phyloP scores from a whole-genome alignment of 441 rosid species.

The Dalechampia spathulata region DNA sequence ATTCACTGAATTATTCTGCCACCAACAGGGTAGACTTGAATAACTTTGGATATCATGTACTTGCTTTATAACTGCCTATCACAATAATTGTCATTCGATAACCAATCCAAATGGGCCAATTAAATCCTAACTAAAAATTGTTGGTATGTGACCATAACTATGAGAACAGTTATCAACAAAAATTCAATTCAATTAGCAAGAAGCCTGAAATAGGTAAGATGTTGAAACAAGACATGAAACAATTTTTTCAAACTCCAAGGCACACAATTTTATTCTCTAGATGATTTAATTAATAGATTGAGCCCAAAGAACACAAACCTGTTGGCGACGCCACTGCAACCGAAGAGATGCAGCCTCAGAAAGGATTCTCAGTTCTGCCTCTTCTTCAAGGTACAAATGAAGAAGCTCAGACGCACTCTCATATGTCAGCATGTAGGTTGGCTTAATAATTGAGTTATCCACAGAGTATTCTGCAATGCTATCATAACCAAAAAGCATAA shows the following conservation, averaged over 20 bases:
- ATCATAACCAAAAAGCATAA: slow-evolving; percentile 16
- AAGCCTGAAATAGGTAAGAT: not conserved
- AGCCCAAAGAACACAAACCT: slow-evolving; percentile 41
- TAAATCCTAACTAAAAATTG: too few relatives aligned
- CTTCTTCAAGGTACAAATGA: slow-evolving; percentile 81
- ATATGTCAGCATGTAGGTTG: slow-evolving; percentile 96
- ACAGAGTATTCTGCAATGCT: slow-evolving; percentile 91
- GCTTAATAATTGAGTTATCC: slow-evolving; percentile 66
- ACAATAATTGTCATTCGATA: not conserved
- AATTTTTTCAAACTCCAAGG: not conserved
- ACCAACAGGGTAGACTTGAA: too few relatives aligned
- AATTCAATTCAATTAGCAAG: not conserved
- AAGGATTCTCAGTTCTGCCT: slow-evolving; percentile 63
- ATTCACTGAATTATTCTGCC: not conserved
- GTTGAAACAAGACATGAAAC: not conserved
- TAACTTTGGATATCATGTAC: too few relatives aligned
- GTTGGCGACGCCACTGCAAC: slow-evolving; percentile 74
- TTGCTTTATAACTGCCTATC: not conserved
- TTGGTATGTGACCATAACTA: not conserved
- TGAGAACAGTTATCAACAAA: not conserved
- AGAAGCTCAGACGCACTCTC: slow-evolving; percentile 95
- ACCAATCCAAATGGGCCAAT: not conserved
- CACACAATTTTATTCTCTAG: not conserved
- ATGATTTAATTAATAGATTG: not conserved
- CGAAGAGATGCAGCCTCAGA: slow-evolving; percentile 79